Conservation (phyloP, 768 basidiomycete species). For the Amanita brunnescens region DNA sequence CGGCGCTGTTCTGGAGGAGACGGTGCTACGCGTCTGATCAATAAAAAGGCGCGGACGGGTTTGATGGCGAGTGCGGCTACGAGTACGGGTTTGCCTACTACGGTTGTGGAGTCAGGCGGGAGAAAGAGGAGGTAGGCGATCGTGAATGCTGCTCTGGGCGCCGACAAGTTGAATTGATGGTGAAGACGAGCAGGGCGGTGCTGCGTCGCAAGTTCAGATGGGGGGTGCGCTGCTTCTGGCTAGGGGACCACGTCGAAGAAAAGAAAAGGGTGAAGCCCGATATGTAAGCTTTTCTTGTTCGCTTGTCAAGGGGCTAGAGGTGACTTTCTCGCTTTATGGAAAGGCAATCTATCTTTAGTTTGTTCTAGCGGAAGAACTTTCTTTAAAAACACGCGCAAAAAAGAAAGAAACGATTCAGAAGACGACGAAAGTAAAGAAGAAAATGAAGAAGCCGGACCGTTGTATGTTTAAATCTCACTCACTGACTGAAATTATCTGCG, state of each 20-base stretch:
- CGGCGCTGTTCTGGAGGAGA: not conserved
- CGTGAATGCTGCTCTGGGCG: not conserved
- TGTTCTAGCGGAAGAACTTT: no score
- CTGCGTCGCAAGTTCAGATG: not conserved
- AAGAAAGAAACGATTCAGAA: not conserved
- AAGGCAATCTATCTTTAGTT: no score
- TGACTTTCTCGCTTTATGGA: not conserved
- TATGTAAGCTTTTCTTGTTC: not conserved
- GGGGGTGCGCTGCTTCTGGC: not conserved
- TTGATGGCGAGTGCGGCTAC: conserved; percentile 3
- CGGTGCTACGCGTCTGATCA: conserved; percentile 9
- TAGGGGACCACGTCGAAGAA: not conserved
- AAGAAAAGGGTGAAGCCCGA: not conserved
- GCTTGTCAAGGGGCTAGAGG: not conserved
- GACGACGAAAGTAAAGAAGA: no score
- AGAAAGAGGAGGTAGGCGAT: conserved; percentile 16
- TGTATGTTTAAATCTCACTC: no score
- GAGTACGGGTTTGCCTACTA: conserved; percentile 15
- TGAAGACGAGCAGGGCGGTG: not conserved
- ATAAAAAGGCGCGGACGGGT: conserved; percentile 10
- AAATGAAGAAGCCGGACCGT: no score
- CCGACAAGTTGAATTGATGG: not conserved
- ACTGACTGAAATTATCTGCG: no score
- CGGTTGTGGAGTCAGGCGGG: conserved; percentile 7
- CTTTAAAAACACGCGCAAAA: no score